A percentile compares a stretch with the other conserved stretches of the same genome.
phyloP scores from a whole-genome alignment of 352 stramenopile genomes.

The Blastocystis sp. region DNA sequence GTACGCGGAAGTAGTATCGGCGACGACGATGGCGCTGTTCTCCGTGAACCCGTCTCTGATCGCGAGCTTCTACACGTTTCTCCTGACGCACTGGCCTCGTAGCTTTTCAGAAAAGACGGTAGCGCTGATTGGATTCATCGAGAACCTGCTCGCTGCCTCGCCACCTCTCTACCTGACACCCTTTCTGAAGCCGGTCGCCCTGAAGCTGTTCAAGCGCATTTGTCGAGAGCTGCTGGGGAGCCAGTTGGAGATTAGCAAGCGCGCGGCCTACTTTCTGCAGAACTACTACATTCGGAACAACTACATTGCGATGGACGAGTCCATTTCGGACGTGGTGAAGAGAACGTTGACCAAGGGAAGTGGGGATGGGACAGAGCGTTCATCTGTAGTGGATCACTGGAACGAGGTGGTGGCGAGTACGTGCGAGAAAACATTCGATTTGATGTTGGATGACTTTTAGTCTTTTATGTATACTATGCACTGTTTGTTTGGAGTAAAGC shows the following conservation, averaged over 20 bases:
- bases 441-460: constrained; percentile 21
- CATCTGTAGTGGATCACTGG: constrained; percentile 19
- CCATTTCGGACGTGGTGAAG: neutral
- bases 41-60: neutral
- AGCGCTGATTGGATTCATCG: neutral
- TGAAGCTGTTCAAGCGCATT: neutral
- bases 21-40: neutral
- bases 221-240: neutral
- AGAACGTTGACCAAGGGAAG: neutral
- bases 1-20: neutral
- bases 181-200: neutral
- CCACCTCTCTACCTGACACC: neutral
- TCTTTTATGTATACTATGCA: constrained; percentile 27
- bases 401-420: constrained; percentile 1
- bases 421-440: constrained; percentile 26
- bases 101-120: neutral
- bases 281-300: constrained; percentile 15
- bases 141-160: neutral
- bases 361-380: neutral
- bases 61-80: neutral
- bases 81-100: neutral
- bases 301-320: neutral
- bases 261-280: neutral
- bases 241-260: constrained; percentile 16
- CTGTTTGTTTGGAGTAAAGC: neutral